Evolutionary conservation across 805 yeast genomes (phyloP), one percentile per base, ranked within the genome.

Genomic region (Hemisphaericaspora nanyangensis): DNA sequence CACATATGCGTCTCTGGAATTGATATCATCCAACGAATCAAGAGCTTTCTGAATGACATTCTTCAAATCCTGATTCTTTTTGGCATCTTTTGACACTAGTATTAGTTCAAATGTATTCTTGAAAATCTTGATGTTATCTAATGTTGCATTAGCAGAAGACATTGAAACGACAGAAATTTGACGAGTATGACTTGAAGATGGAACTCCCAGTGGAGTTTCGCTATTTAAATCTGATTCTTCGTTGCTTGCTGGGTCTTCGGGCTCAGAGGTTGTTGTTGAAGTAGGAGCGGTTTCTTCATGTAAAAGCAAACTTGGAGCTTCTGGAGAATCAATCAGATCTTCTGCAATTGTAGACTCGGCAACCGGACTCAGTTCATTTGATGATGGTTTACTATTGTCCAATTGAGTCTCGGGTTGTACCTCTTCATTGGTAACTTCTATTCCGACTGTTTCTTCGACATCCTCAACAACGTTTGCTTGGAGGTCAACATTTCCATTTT

Each of bases 41-140:
- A 76, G 54, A 3, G 75, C 76, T 27, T 59, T 65, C 35, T 68
- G 66, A 4, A 63, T 54, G 5, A 68, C 50, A 5, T 47, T 46
- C 29, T 64, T 67, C 38, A 76, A 52, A 18, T 51, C 55, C 29
- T 66, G 71, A 44, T 74, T 67, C 49, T 74, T 76, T 49, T 74
- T 76, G 34, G 80, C 78, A 31, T 84, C 93, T 51, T 81, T 83
- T 43, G 77, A 72, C 25, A 57, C 68, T 29, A 76, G 56, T 46
- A 85, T 79, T 12, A 65, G 50, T 42, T 80, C 79, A 46, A 85
- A 72, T 2, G 88, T 77, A 38, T 72, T 71, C 46, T 72, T 76
- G 48, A 84, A 58, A 7, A 56, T 46, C 22, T 46, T 51, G 12
- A 50, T 35, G 33, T 56, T 55, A 37, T 56, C 61, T 8, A 56